A percentile compares a stretch with the other conserved stretches of the same genome.
Conservation (phyloP, 257 asterid genomes). For the Nicotiana attenuata region DNA sequence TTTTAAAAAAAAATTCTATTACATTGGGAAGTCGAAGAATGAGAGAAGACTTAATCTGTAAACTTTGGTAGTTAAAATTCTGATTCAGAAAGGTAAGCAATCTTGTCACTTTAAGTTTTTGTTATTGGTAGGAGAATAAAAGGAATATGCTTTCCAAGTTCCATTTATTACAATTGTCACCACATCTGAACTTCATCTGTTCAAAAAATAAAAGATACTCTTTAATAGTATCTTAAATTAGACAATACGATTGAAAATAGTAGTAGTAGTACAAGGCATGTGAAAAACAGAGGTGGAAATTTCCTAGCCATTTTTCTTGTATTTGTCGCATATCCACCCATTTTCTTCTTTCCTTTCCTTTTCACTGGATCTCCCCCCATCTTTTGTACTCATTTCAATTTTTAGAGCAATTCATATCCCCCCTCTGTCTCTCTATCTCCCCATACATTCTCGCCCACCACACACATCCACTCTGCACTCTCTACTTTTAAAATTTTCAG, state of each 20-base stretch:
- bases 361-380: neutral
- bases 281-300: slow-evolving; percentile 9
- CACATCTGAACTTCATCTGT: neutral
- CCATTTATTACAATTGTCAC: neutral
- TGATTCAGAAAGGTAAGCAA: neutral
- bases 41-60: neutral
- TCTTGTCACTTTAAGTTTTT: neutral
- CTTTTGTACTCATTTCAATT: neutral
- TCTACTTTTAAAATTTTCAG: neutral
- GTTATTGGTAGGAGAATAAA: neutral
- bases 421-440: neutral
- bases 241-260: neutral
- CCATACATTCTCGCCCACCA: neutral
- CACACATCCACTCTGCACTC: neutral
- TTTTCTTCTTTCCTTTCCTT: neutral
- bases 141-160: neutral
- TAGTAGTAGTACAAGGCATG: neutral
- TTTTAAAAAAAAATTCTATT: neutral
- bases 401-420: neutral
- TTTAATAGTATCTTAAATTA: neutral
- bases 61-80: neutral
- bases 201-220: neutral
- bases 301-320: slow-evolving; percentile 6
- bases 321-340: neutral
- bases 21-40: neutral